phyloP scores from a whole-genome alignment of 225 moss, liverwort and hornwort genomes.

The Bryoerythrophyllum caledonicum region DNA sequence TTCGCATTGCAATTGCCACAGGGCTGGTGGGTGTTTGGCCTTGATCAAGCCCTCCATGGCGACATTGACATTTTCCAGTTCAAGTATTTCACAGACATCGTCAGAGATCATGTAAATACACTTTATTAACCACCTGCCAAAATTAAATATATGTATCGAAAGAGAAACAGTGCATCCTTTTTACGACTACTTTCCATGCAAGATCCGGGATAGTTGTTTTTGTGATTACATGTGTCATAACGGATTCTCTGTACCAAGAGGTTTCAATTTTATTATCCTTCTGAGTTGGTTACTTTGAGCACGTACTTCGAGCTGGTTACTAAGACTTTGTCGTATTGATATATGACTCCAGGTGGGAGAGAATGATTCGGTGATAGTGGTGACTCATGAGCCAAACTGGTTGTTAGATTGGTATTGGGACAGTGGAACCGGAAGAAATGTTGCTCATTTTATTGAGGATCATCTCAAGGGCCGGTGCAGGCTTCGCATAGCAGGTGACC shows the following conservation, averaged over 20 bases:
- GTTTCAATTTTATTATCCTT: constrained; percentile 4
- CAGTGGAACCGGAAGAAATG: constrained; percentile 81
- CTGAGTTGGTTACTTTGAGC: neutral
- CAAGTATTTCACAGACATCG: constrained; percentile 92
- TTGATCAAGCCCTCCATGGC: constrained; percentile 98
- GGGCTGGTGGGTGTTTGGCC: constrained; percentile 99
- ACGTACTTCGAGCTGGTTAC: constrained; percentile 1
- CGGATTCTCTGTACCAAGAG: neutral
- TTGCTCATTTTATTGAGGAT: constrained; percentile 85
- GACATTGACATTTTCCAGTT: constrained; percentile 99
- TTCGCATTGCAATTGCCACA: constrained; percentile 89
- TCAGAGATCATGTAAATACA: constrained; percentile 66
- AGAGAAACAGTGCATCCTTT: neutral
- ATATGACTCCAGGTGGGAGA: constrained; percentile 60
- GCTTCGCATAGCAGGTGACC: constrained; percentile 89
- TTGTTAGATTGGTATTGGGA: constrained; percentile 99
- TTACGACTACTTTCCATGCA: neutral
- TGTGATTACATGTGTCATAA: neutral
- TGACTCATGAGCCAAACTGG: constrained; percentile 99
- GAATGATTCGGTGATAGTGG: constrained; percentile 82
- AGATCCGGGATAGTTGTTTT: neutral
- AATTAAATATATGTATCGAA: neutral
- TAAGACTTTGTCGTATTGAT: constrained; percentile 6
- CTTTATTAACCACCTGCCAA: neutral
- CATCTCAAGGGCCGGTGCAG: constrained; percentile 96